phyloP scores from a whole-genome alignment of 164 flowering plant genomes.

The Tetrastigma voinierianum region DNA sequence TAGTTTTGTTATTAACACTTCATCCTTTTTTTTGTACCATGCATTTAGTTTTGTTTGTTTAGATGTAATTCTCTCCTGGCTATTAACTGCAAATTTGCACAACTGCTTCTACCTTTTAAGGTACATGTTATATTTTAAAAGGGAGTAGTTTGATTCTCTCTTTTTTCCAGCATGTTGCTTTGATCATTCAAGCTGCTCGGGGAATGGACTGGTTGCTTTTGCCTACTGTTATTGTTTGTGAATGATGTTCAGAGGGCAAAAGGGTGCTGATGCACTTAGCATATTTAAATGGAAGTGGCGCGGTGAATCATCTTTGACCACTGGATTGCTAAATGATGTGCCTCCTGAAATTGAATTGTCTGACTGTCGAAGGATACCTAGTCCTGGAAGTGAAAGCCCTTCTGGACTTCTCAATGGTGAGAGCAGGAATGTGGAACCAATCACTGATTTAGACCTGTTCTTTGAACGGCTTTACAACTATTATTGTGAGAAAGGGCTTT shows the following conservation, averaged over 20 bases:
- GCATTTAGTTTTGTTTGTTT: not conserved
- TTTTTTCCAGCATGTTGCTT: slow-evolving; percentile 17
- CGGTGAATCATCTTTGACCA: slow-evolving; percentile 55
- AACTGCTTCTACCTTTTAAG: not conserved
- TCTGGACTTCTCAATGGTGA: slow-evolving; percentile 93
- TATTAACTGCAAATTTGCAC: not conserved
- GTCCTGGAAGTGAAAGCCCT: slow-evolving; percentile 96
- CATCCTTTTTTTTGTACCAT: not conserved
- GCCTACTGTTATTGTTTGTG: slow-evolving; percentile 34
- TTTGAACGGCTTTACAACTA: slow-evolving; percentile 90
- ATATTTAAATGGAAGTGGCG: slow-evolving; percentile 61
- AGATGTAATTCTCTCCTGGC: too few species aligned
- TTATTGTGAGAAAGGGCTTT: slow-evolving; percentile 94
- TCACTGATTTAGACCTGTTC: slow-evolving; percentile 90
- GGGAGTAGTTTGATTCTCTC: slow-evolving; percentile 2
- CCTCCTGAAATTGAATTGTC: slow-evolving; percentile 90
- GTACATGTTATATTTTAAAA: not conserved
- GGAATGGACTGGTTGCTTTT: slow-evolving; percentile 65
- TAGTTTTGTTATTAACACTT: not conserved
- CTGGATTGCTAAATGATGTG: slow-evolving; percentile 57
- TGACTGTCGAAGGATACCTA: slow-evolving; percentile 61
- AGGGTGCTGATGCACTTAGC: slow-evolving; percentile 40
- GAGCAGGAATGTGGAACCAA: slow-evolving; percentile 68
- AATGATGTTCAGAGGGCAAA: slow-evolving; percentile 80
- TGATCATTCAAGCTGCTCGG: slow-evolving; percentile 17